These are phyloP conservation scores for Medicago arabica DNA, from an alignment of 306 rosid species.

Conservation along the genomic window DNA sequence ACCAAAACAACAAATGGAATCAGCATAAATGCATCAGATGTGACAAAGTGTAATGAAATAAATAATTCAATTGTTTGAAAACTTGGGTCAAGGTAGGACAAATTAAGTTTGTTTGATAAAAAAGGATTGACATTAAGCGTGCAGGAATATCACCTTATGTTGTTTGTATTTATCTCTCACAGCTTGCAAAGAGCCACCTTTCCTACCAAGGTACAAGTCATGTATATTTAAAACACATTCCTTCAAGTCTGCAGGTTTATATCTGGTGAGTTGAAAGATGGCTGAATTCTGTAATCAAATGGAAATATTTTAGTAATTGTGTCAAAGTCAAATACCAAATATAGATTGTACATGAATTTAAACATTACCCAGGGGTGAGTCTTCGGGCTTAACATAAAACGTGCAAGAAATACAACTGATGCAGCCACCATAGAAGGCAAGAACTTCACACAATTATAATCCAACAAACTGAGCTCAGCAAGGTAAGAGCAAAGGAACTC, in stretches of 20 bases:
- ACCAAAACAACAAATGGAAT: constrained; percentile 38
- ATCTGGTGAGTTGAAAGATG: constrained; percentile 61
- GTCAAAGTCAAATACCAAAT: not conserved
- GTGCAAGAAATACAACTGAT: constrained; percentile 72
- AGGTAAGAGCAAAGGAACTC: constrained; percentile 81
- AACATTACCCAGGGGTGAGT: constrained; percentile 79
- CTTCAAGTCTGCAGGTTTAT: constrained; percentile 64
- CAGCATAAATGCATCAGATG: constrained; percentile 25
- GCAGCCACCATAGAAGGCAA: constrained; percentile 93
- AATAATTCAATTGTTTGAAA: not conserved
- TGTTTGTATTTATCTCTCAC: constrained; percentile 82
- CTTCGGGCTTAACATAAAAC: constrained; percentile 64
- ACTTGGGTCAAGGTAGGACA: not conserved
- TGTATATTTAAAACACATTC: constrained; percentile 66
- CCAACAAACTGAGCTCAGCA: constrained; percentile 89
- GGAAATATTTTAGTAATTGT: constrained; percentile 14
- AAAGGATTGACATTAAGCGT: not conserved
- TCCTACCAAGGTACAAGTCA: constrained; percentile 78
- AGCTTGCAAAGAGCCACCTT: constrained; percentile 68
- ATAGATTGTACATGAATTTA: not conserved
- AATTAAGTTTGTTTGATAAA: not conserved
- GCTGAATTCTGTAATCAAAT: constrained; percentile 52
- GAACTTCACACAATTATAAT: constrained; percentile 70
- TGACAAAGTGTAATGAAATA: not conserved
- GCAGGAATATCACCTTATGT: constrained; percentile 65